phyloP scores from a whole-genome alignment of 768 basidiomycete species.

The Mycena metata region DNA sequence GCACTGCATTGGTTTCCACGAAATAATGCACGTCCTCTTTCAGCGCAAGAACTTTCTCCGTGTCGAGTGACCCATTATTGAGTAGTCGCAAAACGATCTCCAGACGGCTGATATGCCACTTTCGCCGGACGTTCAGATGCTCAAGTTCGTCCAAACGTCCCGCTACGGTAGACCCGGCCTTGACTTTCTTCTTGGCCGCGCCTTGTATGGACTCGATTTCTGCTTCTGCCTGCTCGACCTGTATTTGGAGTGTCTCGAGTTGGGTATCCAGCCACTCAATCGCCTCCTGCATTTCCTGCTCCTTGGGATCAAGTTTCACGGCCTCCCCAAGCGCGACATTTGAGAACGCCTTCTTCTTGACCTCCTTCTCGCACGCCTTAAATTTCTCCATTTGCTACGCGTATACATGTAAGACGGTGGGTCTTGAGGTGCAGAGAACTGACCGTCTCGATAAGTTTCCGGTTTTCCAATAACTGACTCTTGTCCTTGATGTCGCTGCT shows the following conservation, averaged over 20 bases:
- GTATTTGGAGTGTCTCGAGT: slow-evolving; percentile 93
- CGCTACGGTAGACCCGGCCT: slow-evolving; percentile 67
- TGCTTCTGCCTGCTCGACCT: slow-evolving; percentile 96
- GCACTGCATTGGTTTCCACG: slow-evolving; percentile 93
- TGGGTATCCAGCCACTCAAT: slow-evolving; percentile 88
- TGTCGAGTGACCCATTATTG: slow-evolving; percentile 90
- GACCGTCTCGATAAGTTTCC: slow-evolving; percentile 96
- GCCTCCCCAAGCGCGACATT: slow-evolving; percentile 97
- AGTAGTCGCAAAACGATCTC: slow-evolving; percentile 94
- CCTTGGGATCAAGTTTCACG: slow-evolving; percentile 96
- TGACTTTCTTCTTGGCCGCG: slow-evolving; percentile 86
- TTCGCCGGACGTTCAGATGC: slow-evolving; percentile 89
- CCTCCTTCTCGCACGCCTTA: slow-evolving; percentile 99
- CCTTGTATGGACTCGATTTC: slow-evolving; percentile 91
- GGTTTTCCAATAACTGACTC: slow-evolving; percentile 89
- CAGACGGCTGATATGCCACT: slow-evolving; percentile 94
- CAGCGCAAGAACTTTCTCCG: slow-evolving; percentile 84
- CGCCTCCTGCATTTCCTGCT: slow-evolving; percentile 94
- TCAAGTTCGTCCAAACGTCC: slow-evolving; percentile 89
- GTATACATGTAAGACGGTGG: background rate
- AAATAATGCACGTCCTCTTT: slow-evolving; percentile 98
- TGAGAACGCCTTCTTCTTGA: slow-evolving; percentile 99
- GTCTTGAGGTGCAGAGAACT: slow-evolving; percentile 45
- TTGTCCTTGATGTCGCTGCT: slow-evolving; percentile 99
- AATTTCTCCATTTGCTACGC: slow-evolving; percentile 99